Conservation (phyloP, 176 grass and related monocot genomes). For the Paspalum notatum region DNA sequence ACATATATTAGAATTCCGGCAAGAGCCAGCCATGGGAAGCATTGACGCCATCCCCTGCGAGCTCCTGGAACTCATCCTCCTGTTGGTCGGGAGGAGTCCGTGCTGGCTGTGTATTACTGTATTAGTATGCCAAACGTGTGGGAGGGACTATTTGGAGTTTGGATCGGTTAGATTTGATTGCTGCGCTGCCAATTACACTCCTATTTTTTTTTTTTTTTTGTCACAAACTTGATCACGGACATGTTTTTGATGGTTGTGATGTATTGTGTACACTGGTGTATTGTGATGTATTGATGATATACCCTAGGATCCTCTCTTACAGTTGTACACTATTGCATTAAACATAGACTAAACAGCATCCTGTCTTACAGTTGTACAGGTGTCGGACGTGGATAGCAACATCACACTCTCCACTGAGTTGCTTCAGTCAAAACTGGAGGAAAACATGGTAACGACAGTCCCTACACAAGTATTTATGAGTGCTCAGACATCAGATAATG, state of each 20-base stretch:
- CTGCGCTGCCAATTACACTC: neutral
- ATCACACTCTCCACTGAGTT: constrained; percentile 81
- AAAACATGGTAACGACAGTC: constrained; percentile 46
- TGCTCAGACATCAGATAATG: neutral
- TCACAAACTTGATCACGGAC: neutral
- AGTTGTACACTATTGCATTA: neutral
- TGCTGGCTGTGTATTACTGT: too few relatives aligned
- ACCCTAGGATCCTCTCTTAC: neutral
- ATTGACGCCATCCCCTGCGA: too few relatives aligned
- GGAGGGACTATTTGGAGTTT: neutral
- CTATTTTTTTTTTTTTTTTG: neutral
- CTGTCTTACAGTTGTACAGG: neutral
- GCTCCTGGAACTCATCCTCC: too few relatives aligned
- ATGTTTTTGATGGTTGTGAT: neutral
- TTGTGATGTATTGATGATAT: neutral
- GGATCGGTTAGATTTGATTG: neutral
- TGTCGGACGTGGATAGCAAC: constrained; percentile 54
- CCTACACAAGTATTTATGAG: constrained; percentile 23
- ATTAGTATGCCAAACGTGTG: neutral
- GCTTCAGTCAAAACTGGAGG: constrained; percentile 58
- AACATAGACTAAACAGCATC: neutral
- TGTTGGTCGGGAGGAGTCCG: too few relatives aligned
- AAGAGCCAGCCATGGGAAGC: too few relatives aligned
- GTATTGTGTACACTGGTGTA: neutral
- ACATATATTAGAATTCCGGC: too few relatives aligned